Conservation (phyloP, 2,329 filamentous ascomycete species). For the Venturia oleaginea region DNA sequence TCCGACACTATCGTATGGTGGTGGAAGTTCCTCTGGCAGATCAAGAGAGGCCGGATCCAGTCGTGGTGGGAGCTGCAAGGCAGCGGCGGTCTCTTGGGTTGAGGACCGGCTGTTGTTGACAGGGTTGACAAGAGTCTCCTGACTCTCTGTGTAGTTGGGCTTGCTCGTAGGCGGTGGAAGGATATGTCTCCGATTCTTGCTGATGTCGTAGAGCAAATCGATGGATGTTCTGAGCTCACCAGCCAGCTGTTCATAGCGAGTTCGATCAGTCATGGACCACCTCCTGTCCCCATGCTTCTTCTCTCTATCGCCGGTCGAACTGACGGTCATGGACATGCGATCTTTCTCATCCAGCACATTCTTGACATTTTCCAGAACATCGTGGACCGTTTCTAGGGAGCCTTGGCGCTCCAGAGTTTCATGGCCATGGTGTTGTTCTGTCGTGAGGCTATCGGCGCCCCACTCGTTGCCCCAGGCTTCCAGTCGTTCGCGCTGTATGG, state of each 20-base stretch:
- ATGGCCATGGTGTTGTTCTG: constrained; percentile 61
- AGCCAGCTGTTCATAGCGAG: constrained; percentile 66
- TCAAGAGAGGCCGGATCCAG: constrained; percentile 34
- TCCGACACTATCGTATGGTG: constrained; percentile 39
- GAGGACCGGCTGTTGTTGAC: constrained; percentile 23
- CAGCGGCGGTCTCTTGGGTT: constrained; percentile 15
- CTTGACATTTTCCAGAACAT: constrained; percentile 72
- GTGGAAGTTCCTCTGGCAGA: constrained; percentile 38
- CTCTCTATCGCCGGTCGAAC: constrained; percentile 23
- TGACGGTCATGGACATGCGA: constrained; percentile 45
- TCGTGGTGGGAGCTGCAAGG: constrained; percentile 17
- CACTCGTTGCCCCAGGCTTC: constrained; percentile 75
- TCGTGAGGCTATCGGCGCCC: constrained; percentile 56
- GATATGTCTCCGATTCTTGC: constrained; percentile 48
- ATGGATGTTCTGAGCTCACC: constrained; percentile 68
- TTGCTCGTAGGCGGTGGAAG: neutral
- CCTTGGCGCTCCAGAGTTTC: constrained; percentile 59
- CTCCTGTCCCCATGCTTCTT: constrained; percentile 25
- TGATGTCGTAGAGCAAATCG: constrained; percentile 70
- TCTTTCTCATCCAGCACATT: constrained; percentile 71
- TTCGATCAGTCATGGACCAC: constrained; percentile 57
- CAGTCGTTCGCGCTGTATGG: constrained; percentile 71
- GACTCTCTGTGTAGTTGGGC: constrained; percentile 21
- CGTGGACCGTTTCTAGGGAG: constrained; percentile 66
- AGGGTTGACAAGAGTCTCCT: constrained; percentile 34